Conservation (phyloP, 2,329 filamentous ascomycete genomes). For the Exophiala lecanii-corni region DNA sequence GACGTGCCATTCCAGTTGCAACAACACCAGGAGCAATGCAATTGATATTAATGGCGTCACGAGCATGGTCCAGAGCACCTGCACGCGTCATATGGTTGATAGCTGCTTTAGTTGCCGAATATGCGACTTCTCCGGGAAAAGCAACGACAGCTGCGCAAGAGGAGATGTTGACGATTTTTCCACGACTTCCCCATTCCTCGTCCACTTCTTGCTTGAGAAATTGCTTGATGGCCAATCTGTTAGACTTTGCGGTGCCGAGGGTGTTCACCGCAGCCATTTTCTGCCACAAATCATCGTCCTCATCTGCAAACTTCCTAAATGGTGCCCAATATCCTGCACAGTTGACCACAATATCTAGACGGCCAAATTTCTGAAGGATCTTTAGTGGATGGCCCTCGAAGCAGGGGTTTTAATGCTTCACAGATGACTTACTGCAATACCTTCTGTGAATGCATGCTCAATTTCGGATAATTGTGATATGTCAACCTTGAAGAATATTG, state of each 20-base stretch:
- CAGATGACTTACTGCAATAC: neutral
- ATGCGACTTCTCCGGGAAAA: conserved; percentile 3
- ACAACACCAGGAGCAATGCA: conserved; percentile 6
- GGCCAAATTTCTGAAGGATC: conserved; percentile 9
- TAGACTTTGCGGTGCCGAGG: conserved; percentile 3
- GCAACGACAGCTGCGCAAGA: conserved; percentile 7
- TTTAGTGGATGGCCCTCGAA: too few relatives aligned
- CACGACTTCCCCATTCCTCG: conserved; percentile 25
- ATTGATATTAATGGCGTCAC: conserved; percentile 8
- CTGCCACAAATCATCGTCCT: conserved; percentile 7
- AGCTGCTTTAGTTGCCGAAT: conserved; percentile 7
- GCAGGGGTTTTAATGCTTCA: too few relatives aligned
- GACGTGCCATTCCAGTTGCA: conserved; percentile 5
- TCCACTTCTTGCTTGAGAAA: conserved; percentile 17
- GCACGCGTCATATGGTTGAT: conserved; percentile 11
- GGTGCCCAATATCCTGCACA: conserved; percentile 9
- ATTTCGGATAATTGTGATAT: conserved; percentile 27
- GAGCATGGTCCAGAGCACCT: conserved; percentile 5
- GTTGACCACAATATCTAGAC: conserved; percentile 9
- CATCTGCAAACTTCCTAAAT: conserved; percentile 6
- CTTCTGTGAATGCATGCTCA: conserved; percentile 3
- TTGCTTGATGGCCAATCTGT: conserved; percentile 4
- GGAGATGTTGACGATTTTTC: conserved; percentile 40
- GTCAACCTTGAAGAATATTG: conserved; percentile 44
- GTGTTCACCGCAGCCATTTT: conserved; percentile 5